A percentile compares a stretch with the other conserved stretches of the same genome.
Evolutionary conservation across 2,329 filamentous ascomycete genomes (phyloP).

Genomic region (Aplosporella prunicola): DNA sequence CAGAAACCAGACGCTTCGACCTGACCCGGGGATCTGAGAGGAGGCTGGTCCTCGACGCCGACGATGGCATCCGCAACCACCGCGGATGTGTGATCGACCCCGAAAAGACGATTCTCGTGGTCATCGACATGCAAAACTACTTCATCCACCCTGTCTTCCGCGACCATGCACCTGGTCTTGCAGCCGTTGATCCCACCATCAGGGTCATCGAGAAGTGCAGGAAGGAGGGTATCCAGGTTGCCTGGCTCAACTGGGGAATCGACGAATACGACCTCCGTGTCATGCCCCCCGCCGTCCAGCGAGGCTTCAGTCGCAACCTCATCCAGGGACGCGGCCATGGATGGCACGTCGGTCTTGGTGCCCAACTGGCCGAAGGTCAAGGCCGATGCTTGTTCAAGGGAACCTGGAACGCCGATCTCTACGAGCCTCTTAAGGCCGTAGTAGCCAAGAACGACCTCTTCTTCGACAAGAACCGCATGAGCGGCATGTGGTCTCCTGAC

Average conservation of each 20-base stretch:
- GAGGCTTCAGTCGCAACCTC: slow-evolving; percentile 29
- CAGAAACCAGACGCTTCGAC: slow-evolving; percentile 33
- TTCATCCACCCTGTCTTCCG: slow-evolving; percentile 28
- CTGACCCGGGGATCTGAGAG: slow-evolving; percentile 28
- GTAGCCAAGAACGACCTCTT: slow-evolving; percentile 31
- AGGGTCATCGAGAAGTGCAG: slow-evolving; percentile 32
- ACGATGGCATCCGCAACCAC: slow-evolving; percentile 32
- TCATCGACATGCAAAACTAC: slow-evolving; percentile 38
- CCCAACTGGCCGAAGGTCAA: slow-evolving; percentile 27
- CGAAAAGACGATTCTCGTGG: slow-evolving; percentile 27
- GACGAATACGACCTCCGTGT: slow-evolving; percentile 27
- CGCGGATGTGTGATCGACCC: slow-evolving; percentile 34
- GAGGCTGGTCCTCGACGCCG: slow-evolving; percentile 31
- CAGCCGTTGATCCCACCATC: slow-evolving; percentile 28
- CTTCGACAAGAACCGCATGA: slow-evolving; percentile 37
- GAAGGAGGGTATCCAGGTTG: slow-evolving; percentile 32
- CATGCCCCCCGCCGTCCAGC: slow-evolving; percentile 34
- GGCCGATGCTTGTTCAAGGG: slow-evolving; percentile 34
- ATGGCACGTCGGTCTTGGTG: slow-evolving; percentile 33
- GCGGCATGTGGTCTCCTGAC: slow-evolving; percentile 32
- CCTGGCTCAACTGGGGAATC: slow-evolving; percentile 36
- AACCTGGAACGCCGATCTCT: slow-evolving; percentile 35
- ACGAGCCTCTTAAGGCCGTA: slow-evolving; percentile 29
- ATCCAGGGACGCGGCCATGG: slow-evolving; percentile 19
- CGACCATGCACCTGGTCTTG: slow-evolving; percentile 17